Evolutionary conservation across 1,284 basidiomycete species (phyloP).

Genomic region (Marasmius fiardii): DNA sequence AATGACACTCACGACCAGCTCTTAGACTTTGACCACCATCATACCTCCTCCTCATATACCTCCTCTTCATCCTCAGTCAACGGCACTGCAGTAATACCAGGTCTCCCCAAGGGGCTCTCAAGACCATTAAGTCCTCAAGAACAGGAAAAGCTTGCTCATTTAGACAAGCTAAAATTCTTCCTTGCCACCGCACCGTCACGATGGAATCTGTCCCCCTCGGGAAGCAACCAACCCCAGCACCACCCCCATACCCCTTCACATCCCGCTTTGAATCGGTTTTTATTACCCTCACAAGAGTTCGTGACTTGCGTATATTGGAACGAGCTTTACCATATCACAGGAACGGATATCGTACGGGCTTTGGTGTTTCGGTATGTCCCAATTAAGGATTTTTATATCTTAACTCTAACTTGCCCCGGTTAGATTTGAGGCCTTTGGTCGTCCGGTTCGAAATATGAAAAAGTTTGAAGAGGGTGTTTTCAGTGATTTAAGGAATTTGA

Average conservation of each 20-base stretch:
- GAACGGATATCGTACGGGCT: constrained; percentile 86
- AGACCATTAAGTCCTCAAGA: constrained; percentile 59
- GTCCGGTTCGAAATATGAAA: constrained; percentile 80
- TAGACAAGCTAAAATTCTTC: constrained; percentile 82
- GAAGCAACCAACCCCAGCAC: constrained; percentile 19
- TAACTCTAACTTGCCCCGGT: background rate
- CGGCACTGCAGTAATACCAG: constrained; percentile 21
- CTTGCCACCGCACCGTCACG: constrained; percentile 80
- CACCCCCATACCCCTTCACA: constrained; percentile 36
- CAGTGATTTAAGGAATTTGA: constrained; percentile 86
- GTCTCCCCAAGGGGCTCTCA: constrained; percentile 41
- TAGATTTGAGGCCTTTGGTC: constrained; percentile 61
- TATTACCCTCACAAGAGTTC: constrained; percentile 81
- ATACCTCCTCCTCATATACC: background rate
- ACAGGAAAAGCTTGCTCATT: constrained; percentile 63
- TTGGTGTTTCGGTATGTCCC: constrained; percentile 70
- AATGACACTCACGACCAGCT: constrained; percentile 1
- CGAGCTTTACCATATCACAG: constrained; percentile 87
- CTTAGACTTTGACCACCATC: constrained; percentile 5
- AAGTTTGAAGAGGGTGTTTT: constrained; percentile 95
- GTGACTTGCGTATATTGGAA: constrained; percentile 90
- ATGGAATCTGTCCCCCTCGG: constrained; percentile 43
- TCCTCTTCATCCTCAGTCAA: background rate
- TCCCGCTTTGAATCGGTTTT: constrained; percentile 78
- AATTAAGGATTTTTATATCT: too few species aligned